phyloP scores from a whole-genome alignment of 2,329 filamentous ascomycete species.

The Penicillium sp. region DNA sequence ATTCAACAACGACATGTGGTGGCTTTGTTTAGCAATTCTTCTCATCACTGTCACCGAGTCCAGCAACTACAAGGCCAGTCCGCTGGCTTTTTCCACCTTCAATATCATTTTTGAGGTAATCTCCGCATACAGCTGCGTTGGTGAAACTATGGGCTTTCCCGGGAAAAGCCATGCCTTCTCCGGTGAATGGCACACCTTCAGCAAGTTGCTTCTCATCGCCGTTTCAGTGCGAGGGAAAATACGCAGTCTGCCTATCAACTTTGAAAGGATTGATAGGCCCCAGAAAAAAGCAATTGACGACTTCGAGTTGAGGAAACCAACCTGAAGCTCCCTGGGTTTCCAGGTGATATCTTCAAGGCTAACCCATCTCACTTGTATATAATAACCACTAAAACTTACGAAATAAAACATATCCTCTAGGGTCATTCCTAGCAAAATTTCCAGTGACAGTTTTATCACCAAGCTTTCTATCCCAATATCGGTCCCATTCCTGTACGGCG shows the following conservation, averaged over 20 bases:
- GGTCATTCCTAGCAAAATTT: no score
- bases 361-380: not conserved
- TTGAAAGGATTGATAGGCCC: slow-evolving; percentile 43
- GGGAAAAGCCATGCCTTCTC: slow-evolving; percentile 57
- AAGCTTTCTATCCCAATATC: not conserved
- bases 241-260: slow-evolving; percentile 57
- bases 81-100: slow-evolving; percentile 59
- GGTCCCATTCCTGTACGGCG: not conserved
- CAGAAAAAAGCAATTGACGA: not conserved
- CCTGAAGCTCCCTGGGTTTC: not conserved
- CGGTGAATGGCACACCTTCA: slow-evolving; percentile 56
- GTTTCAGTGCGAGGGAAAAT: slow-evolving; percentile 62
- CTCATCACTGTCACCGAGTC: slow-evolving; percentile 64
- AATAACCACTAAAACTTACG: not conserved
- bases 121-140: slow-evolving; percentile 63
- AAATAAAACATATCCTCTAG: not conserved
- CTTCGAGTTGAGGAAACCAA: not conserved
- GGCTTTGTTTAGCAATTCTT: slow-evolving; percentile 62
- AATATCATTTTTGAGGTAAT: slow-evolving; percentile 55
- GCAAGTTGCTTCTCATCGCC: slow-evolving; percentile 60
- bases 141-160: slow-evolving; percentile 60
- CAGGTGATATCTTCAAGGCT: no score
- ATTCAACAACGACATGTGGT: slow-evolving; percentile 70
- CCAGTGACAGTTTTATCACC: not conserved
- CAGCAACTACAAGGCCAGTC: slow-evolving; percentile 54